A percentile compares a stretch with the other conserved stretches of the same genome.
These are phyloP conservation scores for Petunia secreta DNA, from an alignment of 257 asterid species.

Conservation along the genomic window DNA sequence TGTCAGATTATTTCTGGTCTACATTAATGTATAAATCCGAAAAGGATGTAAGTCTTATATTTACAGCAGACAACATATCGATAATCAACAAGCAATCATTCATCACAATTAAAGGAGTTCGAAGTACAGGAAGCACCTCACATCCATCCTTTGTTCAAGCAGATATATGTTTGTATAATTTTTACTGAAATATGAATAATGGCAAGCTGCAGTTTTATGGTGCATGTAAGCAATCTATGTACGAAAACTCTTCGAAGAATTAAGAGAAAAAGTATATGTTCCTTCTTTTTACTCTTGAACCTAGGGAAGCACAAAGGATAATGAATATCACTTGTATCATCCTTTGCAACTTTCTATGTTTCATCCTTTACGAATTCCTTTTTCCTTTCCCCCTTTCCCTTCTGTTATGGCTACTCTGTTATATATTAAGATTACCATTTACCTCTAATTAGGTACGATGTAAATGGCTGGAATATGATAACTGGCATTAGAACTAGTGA, in stretches of 20 bases:
- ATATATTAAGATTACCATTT: too few relatives aligned
- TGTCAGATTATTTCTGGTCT: background rate
- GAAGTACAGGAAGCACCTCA: background rate
- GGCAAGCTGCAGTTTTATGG: background rate
- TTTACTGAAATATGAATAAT: background rate
- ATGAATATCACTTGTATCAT: background rate
- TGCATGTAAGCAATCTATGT: background rate
- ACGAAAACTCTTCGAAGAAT: conserved; percentile 1
- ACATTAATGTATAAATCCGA: background rate
- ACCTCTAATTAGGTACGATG: too few relatives aligned
- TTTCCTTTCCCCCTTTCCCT: too few relatives aligned
- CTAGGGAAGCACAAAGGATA: background rate
- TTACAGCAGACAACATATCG: conserved; percentile 10
- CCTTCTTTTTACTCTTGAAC: too few relatives aligned
- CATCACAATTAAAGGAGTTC: conserved; percentile 10
- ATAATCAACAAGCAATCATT: conserved; percentile 1
- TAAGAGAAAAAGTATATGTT: background rate
- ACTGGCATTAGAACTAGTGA: too few relatives aligned
- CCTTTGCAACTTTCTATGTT: too few relatives aligned
- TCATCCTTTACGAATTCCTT: too few relatives aligned
- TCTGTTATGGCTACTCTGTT: too few relatives aligned
- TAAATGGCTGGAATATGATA: too few relatives aligned
- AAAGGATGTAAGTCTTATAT: background rate
- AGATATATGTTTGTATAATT: background rate
- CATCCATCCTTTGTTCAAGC: conserved; percentile 8